Base-by-base conservation (phyloP, 2,329 filamentous ascomycete species). In the Zymoseptoria ardabiliae region DNA sequence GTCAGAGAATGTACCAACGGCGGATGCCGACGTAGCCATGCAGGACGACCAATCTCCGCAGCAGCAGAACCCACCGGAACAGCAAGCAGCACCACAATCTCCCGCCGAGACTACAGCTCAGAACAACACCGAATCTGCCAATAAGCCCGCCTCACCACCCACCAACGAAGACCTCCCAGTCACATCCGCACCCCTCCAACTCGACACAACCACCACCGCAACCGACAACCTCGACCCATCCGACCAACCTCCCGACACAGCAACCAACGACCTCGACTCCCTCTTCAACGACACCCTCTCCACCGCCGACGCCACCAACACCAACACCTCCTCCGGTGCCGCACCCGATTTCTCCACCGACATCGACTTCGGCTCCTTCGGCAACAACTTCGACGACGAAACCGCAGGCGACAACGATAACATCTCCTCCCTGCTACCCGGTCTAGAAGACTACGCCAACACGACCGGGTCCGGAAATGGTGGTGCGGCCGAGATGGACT, bases 381-480 rank as follows among this genome's bases (percentile, higher is more conserved):
- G 54, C 51, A 61, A 58, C 49, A 56, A 50, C 50, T 64, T 63
- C 52, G 65, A 65, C 49, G 61, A 61, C 21, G 63, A 59, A 23
- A 57, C 57, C 28, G 66, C 65, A 23, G 66, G 64, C 49, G 65
- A 70, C 51, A 68, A 70, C 54, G 63, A 69, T 61, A 66, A 67
- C 61, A 70, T 76, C 25, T 70, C 69, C 9, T 71, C 74, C 2
- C 68, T 78, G 7, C 66, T 75, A 6, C 70, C 77, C 45, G 71
- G 77, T 58, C 65, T 78, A 56, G 70, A 78, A 61, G 70, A 74
- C 65, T 76, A 74, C 64, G 72, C 75, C 19, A 76, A 75, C 41
- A 59, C 60, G 6, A 45, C 35, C 17, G 35, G 35, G 4, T 45
- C 35, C 11, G 35, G 35, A 5, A 63, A 59, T 30, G 66, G 63